Evolutionary conservation across 2,329 filamentous ascomycete genomes (phyloP).

Genomic region (Polytolypa hystricis): DNA sequence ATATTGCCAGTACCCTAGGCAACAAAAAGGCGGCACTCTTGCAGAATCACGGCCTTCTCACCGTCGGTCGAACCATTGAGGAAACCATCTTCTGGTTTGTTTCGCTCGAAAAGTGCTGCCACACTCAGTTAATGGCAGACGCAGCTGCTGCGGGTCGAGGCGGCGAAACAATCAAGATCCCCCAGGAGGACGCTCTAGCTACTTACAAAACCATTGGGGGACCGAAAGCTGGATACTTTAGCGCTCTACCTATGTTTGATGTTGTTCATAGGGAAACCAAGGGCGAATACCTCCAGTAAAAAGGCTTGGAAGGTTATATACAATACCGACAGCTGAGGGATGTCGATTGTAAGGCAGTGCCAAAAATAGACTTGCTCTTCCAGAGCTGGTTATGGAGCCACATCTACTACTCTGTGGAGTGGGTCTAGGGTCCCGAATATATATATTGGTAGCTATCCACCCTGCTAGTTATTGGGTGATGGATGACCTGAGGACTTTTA

Average conservation of each 20-base stretch:
- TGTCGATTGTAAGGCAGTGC: too few species aligned
- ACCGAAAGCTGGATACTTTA: slow-evolving; percentile 55
- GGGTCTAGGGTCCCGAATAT: too few species aligned
- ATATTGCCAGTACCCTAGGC: slow-evolving; percentile 40
- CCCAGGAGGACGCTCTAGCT: slow-evolving; percentile 55
- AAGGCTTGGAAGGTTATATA: neutral
- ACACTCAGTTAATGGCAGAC: slow-evolving; percentile 43
- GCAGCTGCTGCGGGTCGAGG: slow-evolving; percentile 47
- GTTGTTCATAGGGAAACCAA: slow-evolving; percentile 51
- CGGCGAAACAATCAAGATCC: slow-evolving; percentile 54
- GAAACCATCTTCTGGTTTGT: slow-evolving; percentile 45
- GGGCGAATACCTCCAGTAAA: slow-evolving; percentile 43
- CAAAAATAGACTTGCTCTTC: too few species aligned
- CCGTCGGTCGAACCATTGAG: slow-evolving; percentile 40
- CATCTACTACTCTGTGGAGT: too few species aligned
- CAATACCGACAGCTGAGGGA: too few species aligned
- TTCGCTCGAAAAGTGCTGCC: slow-evolving; percentile 43
- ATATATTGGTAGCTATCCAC: too few species aligned
- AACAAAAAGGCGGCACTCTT: slow-evolving; percentile 41
- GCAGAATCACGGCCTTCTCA: slow-evolving; percentile 44
- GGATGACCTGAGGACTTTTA: neutral
- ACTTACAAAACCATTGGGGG: slow-evolving; percentile 57
- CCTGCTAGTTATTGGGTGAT: neutral
- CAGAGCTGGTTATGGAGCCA: neutral
- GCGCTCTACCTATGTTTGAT: slow-evolving; percentile 61